These are phyloP conservation scores for Teratosphaeria gauchensis DNA, from an alignment of 2,329 filamentous ascomycete genomes.

Conservation along the genomic window DNA sequence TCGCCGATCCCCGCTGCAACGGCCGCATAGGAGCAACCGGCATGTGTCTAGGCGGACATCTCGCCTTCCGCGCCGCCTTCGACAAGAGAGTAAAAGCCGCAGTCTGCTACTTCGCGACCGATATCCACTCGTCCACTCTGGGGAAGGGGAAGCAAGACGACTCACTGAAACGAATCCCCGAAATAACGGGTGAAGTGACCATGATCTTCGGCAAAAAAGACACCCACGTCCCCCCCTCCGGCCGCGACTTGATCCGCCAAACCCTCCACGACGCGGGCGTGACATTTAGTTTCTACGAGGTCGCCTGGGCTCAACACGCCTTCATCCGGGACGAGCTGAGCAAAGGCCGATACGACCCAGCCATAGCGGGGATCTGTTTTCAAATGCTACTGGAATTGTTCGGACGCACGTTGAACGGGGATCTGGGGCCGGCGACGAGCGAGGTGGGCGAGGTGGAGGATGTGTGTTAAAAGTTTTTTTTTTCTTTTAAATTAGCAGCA, in stretches of 20 bases:
- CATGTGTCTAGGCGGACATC: conserved; percentile 90
- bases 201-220: conserved; percentile 92
- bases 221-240: conserved; percentile 75
- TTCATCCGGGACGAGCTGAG: conserved; percentile 85
- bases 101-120: conserved; percentile 86
- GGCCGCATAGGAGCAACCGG: conserved; percentile 60
- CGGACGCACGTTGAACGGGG: conserved; percentile 63
- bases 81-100: conserved; percentile 67
- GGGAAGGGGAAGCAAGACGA: conserved; percentile 59
- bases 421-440: conserved; percentile 61
- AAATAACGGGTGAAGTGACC: conserved; percentile 68
- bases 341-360: conserved; percentile 89
- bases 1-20: conserved; percentile 47
- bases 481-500: no score
- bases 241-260: conserved; percentile 72
- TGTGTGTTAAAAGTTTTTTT: conserved; percentile 19
- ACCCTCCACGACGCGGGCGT: conserved; percentile 69
- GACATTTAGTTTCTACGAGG: conserved; percentile 74
- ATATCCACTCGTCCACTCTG: conserved; percentile 72
- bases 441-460: conserved; percentile 30
- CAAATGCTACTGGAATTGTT: conserved; percentile 85
- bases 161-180: conserved; percentile 48
- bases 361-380: conserved; percentile 77
- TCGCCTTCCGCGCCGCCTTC: conserved; percentile 64
- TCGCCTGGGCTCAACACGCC: conserved; percentile 88